Conservation (phyloP, 306 rosid genomes). For the Medicago arabica region DNA sequence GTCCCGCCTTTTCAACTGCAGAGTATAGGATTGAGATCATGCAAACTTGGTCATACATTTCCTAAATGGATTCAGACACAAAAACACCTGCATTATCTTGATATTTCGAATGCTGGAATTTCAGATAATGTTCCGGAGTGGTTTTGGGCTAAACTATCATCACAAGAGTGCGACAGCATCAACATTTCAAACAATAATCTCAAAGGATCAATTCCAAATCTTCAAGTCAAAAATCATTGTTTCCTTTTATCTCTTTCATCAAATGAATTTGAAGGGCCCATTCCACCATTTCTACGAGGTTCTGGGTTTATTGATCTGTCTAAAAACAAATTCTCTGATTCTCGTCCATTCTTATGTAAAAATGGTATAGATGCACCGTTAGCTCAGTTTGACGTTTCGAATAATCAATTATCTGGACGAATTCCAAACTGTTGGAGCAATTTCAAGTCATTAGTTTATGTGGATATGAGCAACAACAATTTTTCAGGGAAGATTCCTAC, state of each 20-base stretch:
- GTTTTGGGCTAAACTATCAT: neutral
- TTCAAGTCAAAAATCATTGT: neutral
- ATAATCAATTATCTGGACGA: neutral
- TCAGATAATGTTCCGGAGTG: neutral
- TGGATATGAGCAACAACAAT: conserved; percentile 37
- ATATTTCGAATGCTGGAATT: neutral
- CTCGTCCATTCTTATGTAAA: neutral
- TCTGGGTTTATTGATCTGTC: conserved; percentile 20
- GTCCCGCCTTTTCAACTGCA: neutral
- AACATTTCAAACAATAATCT: neutral
- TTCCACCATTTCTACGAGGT: conserved; percentile 13
- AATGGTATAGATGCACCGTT: neutral
- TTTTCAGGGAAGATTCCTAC: conserved; percentile 27
- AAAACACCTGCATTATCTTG: neutral
- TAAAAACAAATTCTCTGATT: too few relatives aligned
- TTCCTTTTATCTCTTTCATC: neutral
- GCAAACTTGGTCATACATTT: neutral
- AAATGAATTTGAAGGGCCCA: conserved; percentile 22
- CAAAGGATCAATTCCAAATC: neutral
- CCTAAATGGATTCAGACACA: neutral
- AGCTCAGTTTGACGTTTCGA: conserved; percentile 13
- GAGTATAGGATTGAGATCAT: neutral
- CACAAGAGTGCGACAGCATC: neutral
- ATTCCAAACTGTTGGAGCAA: neutral
- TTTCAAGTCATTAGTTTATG: neutral